These are phyloP conservation scores for Mycena alexandri DNA, from an alignment of 768 basidiomycete species.

Conservation along the genomic window DNA sequence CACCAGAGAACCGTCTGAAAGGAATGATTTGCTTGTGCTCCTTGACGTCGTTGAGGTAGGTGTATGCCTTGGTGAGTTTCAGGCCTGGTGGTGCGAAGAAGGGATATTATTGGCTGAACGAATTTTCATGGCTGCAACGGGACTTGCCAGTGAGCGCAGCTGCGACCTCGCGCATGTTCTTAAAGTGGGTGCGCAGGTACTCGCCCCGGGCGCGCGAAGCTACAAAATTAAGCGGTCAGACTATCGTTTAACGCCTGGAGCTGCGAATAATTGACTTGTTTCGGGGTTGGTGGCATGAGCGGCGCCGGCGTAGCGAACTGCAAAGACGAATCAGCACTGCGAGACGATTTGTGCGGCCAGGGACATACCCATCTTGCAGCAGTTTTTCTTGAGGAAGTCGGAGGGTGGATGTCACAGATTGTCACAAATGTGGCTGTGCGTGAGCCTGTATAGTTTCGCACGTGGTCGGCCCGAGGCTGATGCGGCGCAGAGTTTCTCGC, in stretches of 20 bases:
- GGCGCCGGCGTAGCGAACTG: conserved; percentile 95
- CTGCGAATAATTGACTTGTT: conserved; percentile 75
- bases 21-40: conserved; percentile 98
- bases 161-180: conserved; percentile 99
- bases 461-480: too few species aligned
- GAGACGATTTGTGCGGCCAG: conserved; percentile 21
- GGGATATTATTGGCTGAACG: background rate
- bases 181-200: conserved; percentile 99
- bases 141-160: conserved; percentile 89
- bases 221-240: conserved; percentile 52
- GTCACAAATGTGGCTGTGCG: conserved; percentile 2
- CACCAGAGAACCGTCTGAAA: conserved; percentile 95
- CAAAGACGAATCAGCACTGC: conserved; percentile 14
- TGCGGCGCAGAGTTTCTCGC: too few species aligned
- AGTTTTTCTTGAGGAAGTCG: conserved; percentile 65
- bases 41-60: conserved; percentile 92
- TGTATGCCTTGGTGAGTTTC: conserved; percentile 94
- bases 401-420: conserved; percentile 1
- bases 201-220: conserved; percentile 94
- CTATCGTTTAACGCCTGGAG: background rate
- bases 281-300: conserved; percentile 92
- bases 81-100: conserved; percentile 68
- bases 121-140: background rate
- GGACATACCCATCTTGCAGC: conserved; percentile 76
- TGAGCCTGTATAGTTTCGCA: too few species aligned